Conservation (phyloP, 78 protist genomes). For the Dictyostelium discoideum region DNA sequence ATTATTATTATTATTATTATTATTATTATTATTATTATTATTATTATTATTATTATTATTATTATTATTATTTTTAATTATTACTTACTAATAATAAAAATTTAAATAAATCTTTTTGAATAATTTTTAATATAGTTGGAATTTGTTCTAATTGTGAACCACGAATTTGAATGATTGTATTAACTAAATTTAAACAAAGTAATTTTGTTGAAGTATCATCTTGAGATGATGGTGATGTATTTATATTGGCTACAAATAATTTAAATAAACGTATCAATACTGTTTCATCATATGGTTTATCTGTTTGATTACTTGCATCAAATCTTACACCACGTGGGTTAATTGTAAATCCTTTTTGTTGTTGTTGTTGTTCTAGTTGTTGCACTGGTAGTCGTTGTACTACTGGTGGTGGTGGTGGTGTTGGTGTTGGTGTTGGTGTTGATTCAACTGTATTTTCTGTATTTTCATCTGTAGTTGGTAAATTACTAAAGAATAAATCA, state of each 20-base stretch:
- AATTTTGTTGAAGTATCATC: conserved; percentile 21
- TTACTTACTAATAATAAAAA: conserved; percentile 41
- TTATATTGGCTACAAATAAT: conserved; percentile 11
- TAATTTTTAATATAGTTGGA: neutral
- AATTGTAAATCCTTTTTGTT: neutral
- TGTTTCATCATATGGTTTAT: conserved; percentile 58
- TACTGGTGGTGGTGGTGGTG: neutral
- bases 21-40: too few species aligned
- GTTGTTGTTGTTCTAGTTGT: neutral
- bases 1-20: too few species aligned
- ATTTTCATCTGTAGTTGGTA: neutral
- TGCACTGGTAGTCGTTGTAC: neutral
- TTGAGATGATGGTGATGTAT: neutral
- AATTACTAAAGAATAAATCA: conserved; percentile 65
- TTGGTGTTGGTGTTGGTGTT: neutral
- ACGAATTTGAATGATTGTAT: conserved; percentile 44
- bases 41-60: too few species aligned
- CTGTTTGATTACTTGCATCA: conserved; percentile 18
- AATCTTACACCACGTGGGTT: conserved; percentile 22
- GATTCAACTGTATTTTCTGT: neutral
- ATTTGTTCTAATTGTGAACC: conserved; percentile 29
- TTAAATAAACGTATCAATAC: conserved; percentile 25
- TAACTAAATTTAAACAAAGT: conserved; percentile 30
- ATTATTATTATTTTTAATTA: too few species aligned
- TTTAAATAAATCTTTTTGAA: conserved; percentile 65